Evolutionary conservation across 495 filamentous ascomycete genomes (phyloP).

Genomic region (Chaetomium tenue): DNA sequence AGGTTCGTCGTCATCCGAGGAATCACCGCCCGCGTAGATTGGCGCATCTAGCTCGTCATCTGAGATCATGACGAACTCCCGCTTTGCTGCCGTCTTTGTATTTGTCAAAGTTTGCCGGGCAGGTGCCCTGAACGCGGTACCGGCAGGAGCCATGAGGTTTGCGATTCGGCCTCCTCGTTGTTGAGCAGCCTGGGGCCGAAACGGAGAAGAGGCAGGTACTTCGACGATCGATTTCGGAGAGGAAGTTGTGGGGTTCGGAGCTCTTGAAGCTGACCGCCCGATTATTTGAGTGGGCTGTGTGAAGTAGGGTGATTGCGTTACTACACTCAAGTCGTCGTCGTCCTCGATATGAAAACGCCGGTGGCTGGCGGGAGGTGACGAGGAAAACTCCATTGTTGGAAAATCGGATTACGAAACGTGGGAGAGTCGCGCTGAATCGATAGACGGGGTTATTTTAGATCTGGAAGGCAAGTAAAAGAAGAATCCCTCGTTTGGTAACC

Average conservation of each 20-base stretch:
- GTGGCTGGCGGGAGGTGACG: constrained; percentile 18
- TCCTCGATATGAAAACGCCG: constrained; percentile 23
- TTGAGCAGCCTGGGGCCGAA: constrained; percentile 37
- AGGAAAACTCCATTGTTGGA: constrained; percentile 26
- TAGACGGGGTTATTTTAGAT: neutral
- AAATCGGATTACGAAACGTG: neutral
- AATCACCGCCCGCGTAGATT: constrained; percentile 38
- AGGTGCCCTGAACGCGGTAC: constrained; percentile 65
- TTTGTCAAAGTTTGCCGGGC: constrained; percentile 20
- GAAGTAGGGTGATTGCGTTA: constrained; percentile 42
- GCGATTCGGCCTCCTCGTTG: constrained; percentile 45
- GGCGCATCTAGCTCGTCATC: constrained; percentile 45
- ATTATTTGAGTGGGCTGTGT: constrained; percentile 71
- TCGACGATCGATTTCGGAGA: constrained; percentile 61
- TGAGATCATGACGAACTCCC: constrained; percentile 42
- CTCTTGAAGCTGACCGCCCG: constrained; percentile 22
- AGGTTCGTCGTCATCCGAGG: constrained; percentile 46
- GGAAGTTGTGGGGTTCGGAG: constrained; percentile 34
- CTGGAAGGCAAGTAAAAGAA: neutral
- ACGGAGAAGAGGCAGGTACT: constrained; percentile 80
- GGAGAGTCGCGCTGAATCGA: neutral
- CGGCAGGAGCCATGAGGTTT: constrained; percentile 70
- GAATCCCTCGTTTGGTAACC: neutral
- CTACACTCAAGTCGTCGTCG: constrained; percentile 27
- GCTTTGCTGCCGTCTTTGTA: constrained; percentile 23